Base-by-base conservation (phyloP, 1,139 yeast species). In the Yamadazyma buinensis region DNA sequence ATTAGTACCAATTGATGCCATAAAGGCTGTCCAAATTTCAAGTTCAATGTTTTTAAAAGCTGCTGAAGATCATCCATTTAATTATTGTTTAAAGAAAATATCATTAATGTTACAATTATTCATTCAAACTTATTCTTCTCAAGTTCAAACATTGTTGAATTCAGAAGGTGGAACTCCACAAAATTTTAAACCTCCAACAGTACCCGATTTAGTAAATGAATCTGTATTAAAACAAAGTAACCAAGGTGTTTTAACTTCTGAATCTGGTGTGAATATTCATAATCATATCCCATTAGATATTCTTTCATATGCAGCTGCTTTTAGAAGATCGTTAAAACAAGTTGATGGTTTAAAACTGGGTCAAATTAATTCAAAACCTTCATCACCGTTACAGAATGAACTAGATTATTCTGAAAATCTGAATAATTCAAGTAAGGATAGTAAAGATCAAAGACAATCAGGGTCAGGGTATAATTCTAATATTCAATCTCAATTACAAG, bases 41-140 rank as follows among this genome's bases (percentile, higher is more conserved):
- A 63, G 70, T 30, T 55, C 55, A n/a, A 56, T 62, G 18, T 52
- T 75, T 15, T 64, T 64, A 33, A 52, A 53, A 12, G 59, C 74
- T 1, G 55, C 68, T 8, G 41, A 46, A 23, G 43, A 46, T 21
- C 68, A 67, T 47, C 72, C 77, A 2, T 60, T 62, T 32, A 79
- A 79, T 51, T 67, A 66, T 44, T 67, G 72, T 34, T 53, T 79
- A 37, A 67, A 67, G 45, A 80, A 78, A 49, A 64, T 75, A 41
- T 62, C 75, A 35, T 62, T 78, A 34, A 77, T 79, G 28, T 54
- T 79, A 23, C 75, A 76, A 21, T 55, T 80, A 28, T 80, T 78
- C 43, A 64, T 75, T 18, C 83, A 77, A 45, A 78, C 84, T 0
- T 80, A 78, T 49, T 69, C 75, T 2, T 67, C 72, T 23, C 83